Evolutionary conservation across 192 early-diverging fungal genomes (phyloP).

Genomic region (Chytriomyces confervae): DNA sequence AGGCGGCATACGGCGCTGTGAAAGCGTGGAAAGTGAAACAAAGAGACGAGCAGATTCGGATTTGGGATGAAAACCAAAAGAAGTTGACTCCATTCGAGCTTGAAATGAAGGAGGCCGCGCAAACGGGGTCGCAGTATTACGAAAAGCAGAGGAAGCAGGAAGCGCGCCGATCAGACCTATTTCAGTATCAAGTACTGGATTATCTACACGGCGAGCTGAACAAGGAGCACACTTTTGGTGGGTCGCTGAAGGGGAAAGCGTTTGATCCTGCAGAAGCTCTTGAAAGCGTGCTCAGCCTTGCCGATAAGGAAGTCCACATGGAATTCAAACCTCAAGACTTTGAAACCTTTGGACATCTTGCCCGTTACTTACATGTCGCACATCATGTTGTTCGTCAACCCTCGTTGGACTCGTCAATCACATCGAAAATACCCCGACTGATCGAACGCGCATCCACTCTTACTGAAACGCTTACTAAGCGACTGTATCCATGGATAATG

Average conservation of each 20-base stretch:
- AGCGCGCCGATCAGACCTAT: neutral
- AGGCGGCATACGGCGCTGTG: neutral
- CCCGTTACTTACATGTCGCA: constrained; percentile 5
- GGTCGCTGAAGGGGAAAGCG: neutral
- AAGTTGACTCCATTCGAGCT: neutral
- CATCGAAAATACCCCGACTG: neutral
- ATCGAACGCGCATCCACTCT: neutral
- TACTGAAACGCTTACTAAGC: neutral
- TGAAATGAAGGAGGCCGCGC: constrained; percentile 21
- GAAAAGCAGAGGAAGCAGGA: neutral
- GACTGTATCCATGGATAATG: constrained; percentile 29
- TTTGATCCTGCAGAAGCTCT: constrained; percentile 5
- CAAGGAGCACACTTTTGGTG: constrained; percentile 21
- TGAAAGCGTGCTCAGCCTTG: neutral
- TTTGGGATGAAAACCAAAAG: constrained; percentile 30
- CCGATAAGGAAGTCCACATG: neutral
- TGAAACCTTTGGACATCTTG: constrained; percentile 15
- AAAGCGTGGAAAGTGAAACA: constrained; percentile 22
- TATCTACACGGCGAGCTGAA: constrained; percentile 28
- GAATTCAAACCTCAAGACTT: constrained; percentile 26
- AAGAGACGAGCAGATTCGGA: constrained; percentile 20
- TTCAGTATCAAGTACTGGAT: constrained; percentile 26
- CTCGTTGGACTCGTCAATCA: neutral
- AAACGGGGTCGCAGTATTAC: neutral
- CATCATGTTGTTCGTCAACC: neutral